These are phyloP conservation scores for Microdochium paspali DNA, from an alignment of 2,329 filamentous ascomycete species.

Conservation along the genomic window DNA sequence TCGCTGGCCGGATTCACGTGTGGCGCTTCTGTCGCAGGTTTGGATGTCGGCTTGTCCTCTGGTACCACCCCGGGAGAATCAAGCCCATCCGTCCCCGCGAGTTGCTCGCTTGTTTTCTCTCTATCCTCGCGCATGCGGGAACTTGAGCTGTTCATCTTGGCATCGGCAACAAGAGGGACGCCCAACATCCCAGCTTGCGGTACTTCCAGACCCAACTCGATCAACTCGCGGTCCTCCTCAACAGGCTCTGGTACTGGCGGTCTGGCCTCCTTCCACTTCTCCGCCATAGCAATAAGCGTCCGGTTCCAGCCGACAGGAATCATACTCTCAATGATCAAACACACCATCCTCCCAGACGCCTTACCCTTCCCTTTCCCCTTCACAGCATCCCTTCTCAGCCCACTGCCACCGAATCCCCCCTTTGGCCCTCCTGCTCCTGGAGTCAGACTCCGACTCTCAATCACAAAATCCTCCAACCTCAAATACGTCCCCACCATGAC, in stretches of 20 bases:
- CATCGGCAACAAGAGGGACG: too few relatives aligned
- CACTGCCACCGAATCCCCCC: neutral
- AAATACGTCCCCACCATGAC: constrained; percentile 39
- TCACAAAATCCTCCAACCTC: constrained; percentile 29
- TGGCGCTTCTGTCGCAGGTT: constrained; percentile 3
- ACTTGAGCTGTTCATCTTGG: too few relatives aligned
- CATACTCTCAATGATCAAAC: constrained; percentile 34
- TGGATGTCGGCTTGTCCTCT: too few relatives aligned
- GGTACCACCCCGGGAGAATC: too few relatives aligned
- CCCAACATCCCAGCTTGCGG: too few relatives aligned
- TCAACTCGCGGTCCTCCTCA: too few relatives aligned
- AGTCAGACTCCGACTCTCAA: constrained; percentile 12
- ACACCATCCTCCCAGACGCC: constrained; percentile 24
- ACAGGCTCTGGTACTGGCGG: neutral
- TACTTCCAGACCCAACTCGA: too few relatives aligned
- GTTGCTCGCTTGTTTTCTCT: too few relatives aligned
- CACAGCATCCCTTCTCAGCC: neutral
- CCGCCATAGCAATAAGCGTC: constrained; percentile 20
- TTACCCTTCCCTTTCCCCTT: neutral
- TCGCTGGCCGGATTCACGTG: neutral
- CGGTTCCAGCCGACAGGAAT: constrained; percentile 38
- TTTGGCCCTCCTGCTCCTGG: too few relatives aligned
- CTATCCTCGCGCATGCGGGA: too few relatives aligned
- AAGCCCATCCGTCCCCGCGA: neutral
- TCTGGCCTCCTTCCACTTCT: constrained; percentile 2